These are phyloP conservation scores for Boletus rubroflammeus DNA, from an alignment of 768 basidiomycete genomes.

Conservation along the genomic window DNA sequence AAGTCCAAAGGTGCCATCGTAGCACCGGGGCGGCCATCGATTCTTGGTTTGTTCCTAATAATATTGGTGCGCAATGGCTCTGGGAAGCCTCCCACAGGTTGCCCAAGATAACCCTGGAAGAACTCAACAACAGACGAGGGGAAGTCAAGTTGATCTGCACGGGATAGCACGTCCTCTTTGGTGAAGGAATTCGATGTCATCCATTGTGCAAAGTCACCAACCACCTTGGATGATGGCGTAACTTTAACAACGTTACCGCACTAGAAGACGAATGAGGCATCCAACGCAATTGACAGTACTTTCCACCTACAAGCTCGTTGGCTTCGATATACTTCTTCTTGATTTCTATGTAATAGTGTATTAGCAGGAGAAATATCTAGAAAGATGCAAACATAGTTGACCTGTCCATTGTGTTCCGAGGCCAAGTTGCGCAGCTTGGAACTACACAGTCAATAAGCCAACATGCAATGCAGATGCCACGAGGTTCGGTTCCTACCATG, in stretches of 20 bases:
- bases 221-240: constrained; percentile 97
- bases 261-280: constrained; percentile 35
- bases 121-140: constrained; percentile 96
- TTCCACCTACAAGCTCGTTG: constrained; percentile 74
- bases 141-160: constrained; percentile 92
- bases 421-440: constrained; percentile 97
- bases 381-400: constrained; percentile 29
- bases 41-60: constrained; percentile 90
- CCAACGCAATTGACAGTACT: not conserved
- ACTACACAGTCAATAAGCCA: constrained; percentile 46
- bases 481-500: constrained; percentile 56
- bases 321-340: constrained; percentile 99
- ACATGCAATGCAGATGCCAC: constrained; percentile 14
- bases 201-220: constrained; percentile 99
- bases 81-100: constrained; percentile 98
- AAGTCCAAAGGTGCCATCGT: constrained; percentile 88
- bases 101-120: constrained; percentile 99
- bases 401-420: constrained; percentile 95
- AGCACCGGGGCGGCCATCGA: constrained; percentile 90
- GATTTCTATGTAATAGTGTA: constrained; percentile 54
- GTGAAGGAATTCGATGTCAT: constrained; percentile 94
- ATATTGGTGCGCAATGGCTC: constrained; percentile 89
- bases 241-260: constrained; percentile 99
- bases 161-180: constrained; percentile 80
- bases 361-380: constrained; percentile 10